A percentile compares a stretch with the other conserved stretches of the same genome.
Conservation (phyloP, 768 basidiomycete species). For the Suillus clintonianus region DNA sequence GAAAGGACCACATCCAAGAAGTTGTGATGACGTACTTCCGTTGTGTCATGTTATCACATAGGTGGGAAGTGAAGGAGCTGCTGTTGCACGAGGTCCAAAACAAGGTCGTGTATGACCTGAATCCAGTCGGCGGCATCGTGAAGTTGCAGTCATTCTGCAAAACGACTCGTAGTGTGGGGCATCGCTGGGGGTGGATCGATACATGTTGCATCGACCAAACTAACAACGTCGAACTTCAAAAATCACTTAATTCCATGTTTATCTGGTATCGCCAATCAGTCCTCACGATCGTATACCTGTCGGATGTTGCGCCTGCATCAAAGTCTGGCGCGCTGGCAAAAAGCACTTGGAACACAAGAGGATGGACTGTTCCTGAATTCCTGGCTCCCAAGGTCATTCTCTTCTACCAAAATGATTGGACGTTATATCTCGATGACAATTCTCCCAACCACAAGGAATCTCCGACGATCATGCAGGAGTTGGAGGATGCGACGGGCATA, state of each 20-base stretch:
- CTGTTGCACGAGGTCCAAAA: not conserved
- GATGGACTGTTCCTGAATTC: not conserved
- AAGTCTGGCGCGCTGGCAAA: no score
- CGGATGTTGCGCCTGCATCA: no score
- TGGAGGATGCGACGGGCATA: not conserved
- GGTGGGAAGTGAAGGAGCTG: not conserved
- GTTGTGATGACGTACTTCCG: not conserved
- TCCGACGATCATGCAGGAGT: not conserved
- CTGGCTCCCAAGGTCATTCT: not conserved
- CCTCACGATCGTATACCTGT: no score
- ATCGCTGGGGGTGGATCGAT: not conserved
- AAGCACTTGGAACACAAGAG: no score
- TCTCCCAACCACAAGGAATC: not conserved
- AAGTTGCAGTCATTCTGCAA: not conserved
- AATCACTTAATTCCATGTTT: no score
- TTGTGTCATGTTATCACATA: not conserved
- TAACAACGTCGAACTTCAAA: not conserved
- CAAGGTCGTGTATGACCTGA: not conserved
- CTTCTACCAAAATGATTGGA: slow-evolving; percentile 1
- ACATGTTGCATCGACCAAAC: not conserved
- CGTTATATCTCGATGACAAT: not conserved
- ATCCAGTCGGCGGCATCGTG: not conserved
- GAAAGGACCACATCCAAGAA: not conserved
- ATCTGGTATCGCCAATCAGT: no score
- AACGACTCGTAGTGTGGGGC: not conserved